Evolutionary conservation across 106 monocot genomes (phyloP).

Genomic region (Xerophyta viscosa): DNA sequence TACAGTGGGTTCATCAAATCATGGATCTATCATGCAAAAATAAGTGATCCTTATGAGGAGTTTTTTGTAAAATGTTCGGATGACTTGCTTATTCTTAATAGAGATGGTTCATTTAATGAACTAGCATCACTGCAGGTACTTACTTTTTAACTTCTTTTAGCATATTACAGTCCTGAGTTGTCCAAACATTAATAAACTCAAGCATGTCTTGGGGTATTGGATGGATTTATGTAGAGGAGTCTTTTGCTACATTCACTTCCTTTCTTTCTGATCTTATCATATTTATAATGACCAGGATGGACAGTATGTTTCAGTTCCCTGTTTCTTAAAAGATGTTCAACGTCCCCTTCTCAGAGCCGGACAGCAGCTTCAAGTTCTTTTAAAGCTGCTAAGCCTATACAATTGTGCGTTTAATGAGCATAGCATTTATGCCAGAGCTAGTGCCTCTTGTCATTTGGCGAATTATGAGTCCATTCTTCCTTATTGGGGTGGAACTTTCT

Average conservation of each 20-base stretch:
- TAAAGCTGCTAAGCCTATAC: slow-evolving; percentile 55
- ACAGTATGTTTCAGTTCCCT: slow-evolving; percentile 50
- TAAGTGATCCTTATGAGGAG: slow-evolving; percentile 76
- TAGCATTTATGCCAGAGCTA: slow-evolving; percentile 6
- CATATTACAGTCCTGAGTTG: too few relatives aligned
- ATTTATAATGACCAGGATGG: slow-evolving; percentile 35
- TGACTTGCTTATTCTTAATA: slow-evolving; percentile 3
- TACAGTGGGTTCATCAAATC: slow-evolving; percentile 71
- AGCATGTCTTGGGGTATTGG: too few relatives aligned
- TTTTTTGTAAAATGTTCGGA: slow-evolving; percentile 47
- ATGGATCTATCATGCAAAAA: slow-evolving; percentile 78
- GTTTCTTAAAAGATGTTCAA: slow-evolving; percentile 60
- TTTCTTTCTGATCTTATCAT: too few relatives aligned
- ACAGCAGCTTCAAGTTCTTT: slow-evolving; percentile 79
- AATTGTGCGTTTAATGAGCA: slow-evolving; percentile 16
- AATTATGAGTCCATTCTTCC: slow-evolving; percentile 64
- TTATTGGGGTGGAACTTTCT: slow-evolving; percentile 35
- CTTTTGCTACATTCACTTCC: not conserved
- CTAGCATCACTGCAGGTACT: slow-evolving; percentile 54
- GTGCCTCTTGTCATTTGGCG: slow-evolving; percentile 15
- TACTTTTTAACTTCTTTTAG: not conserved
- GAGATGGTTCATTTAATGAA: slow-evolving; percentile 5
- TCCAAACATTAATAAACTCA: too few relatives aligned
- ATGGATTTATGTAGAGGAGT: not conserved
- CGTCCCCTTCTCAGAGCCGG: slow-evolving; percentile 68